Evolutionary conservation across 805 yeast genomes (phyloP).

Genomic region (Candida michaelii): DNA sequence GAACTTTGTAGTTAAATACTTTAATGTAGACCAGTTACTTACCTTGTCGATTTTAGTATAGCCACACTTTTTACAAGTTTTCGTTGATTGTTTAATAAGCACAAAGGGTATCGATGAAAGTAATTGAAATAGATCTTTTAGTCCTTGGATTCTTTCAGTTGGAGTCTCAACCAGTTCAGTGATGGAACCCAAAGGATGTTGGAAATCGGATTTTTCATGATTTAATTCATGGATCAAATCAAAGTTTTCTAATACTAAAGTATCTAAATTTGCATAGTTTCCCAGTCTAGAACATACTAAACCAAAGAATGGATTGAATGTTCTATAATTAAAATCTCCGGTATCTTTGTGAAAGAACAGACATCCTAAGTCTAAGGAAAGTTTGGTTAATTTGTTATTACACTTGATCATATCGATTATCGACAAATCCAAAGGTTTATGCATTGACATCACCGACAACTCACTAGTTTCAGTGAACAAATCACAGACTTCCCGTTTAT

Average conservation of each 20-base stretch:
- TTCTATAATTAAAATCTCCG: constrained; percentile 28
- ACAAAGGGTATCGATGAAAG: constrained; percentile 24
- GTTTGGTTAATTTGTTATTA: constrained; percentile 33
- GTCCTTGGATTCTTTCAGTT: constrained; percentile 3
- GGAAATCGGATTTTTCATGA: constrained; percentile 11
- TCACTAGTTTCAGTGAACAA: constrained; percentile 42
- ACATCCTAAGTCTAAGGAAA: constrained; percentile 52
- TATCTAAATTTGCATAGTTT: constrained; percentile 25
- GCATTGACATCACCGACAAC: constrained; percentile 39
- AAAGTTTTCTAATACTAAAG: constrained; percentile 31
- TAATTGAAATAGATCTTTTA: constrained; percentile 13
- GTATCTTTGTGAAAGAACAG: constrained; percentile 33
- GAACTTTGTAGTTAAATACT: constrained; percentile 13
- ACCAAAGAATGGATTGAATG: constrained; percentile 29
- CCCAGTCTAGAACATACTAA: constrained; percentile 37
- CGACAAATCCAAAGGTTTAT: constrained; percentile 47
- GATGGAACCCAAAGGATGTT: background rate
- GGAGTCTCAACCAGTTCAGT: constrained; percentile 3
- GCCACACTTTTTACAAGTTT: constrained; percentile 38
- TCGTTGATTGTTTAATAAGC: constrained; percentile 24
- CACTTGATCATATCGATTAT: constrained; percentile 46
- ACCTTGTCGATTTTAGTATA: constrained; percentile 15
- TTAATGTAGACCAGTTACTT: constrained; percentile 20
- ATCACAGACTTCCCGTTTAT: constrained; percentile 20
- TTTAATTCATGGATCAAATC: constrained; percentile 23